Evolutionary conservation across 805 yeast genomes (phyloP).

Genomic region (Scheffersomyces coipomensis): DNA sequence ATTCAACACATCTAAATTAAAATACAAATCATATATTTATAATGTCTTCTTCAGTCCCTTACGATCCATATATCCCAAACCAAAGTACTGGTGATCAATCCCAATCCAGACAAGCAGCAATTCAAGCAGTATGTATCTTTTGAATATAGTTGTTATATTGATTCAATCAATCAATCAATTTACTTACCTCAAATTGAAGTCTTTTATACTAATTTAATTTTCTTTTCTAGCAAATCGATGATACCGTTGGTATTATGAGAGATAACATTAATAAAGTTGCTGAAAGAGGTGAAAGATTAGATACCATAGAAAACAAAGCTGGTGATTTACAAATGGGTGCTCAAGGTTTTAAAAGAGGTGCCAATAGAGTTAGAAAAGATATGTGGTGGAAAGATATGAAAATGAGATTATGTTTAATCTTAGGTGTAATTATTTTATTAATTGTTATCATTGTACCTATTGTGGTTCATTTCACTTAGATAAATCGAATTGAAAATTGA

Average conservation of each 20-base stretch:
- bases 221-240: constrained; percentile 76
- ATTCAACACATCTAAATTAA: too few species aligned
- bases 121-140: constrained; percentile 64
- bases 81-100: constrained; percentile 51
- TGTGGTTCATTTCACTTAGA: constrained; percentile 70
- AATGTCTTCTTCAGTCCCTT: constrained; percentile 80
- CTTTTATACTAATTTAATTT: constrained; percentile 28
- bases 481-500: too few species aligned
- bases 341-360: constrained; percentile 93
- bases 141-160: background rate
- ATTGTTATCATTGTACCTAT: constrained; percentile 91
- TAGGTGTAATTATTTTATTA: constrained; percentile 72
- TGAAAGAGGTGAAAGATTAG: constrained; percentile 90
- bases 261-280: constrained; percentile 95
- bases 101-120: constrained; percentile 69
- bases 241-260: constrained; percentile 96
- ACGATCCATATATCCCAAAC: constrained; percentile 81
- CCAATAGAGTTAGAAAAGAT: constrained; percentile 94
- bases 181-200: background rate
- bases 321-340: constrained; percentile 91
- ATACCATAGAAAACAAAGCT: constrained; percentile 88
- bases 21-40: too few species aligned
- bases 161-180: background rate
- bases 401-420: constrained; percentile 87
- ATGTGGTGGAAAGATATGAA: constrained; percentile 99